A percentile compares a stretch with the other conserved stretches of the same genome.
phyloP scores from a whole-genome alignment of 2,329 filamentous ascomycete species.

The Thyridium curvatum region DNA sequence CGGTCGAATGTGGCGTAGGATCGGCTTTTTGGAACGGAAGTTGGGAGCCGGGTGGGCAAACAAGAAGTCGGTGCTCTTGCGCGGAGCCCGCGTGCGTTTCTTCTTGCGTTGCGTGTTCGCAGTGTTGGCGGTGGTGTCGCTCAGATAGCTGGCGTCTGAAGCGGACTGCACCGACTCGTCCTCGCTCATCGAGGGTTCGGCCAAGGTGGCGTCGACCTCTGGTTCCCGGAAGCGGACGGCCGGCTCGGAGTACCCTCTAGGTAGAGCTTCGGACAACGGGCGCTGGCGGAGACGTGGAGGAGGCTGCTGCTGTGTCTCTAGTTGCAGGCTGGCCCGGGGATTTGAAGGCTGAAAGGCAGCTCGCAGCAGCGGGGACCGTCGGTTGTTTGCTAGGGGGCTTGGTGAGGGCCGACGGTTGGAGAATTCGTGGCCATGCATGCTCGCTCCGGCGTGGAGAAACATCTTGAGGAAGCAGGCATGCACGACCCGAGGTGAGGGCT shows the following conservation, averaged over 20 bases:
- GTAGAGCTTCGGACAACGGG: constrained; percentile 6
- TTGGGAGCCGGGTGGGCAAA: constrained; percentile 63
- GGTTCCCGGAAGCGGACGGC: constrained; percentile 41
- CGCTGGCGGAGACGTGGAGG: constrained; percentile 6
- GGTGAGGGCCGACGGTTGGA: constrained; percentile 30
- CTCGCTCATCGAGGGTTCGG: constrained; percentile 32
- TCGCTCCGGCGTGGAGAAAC: constrained; percentile 54
- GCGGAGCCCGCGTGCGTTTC: constrained; percentile 33
- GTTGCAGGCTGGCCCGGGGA: constrained; percentile 14
- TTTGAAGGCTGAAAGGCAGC: constrained; percentile 29
- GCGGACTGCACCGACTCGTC: constrained; percentile 41
- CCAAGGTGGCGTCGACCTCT: constrained; percentile 16
- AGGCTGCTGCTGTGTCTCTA: constrained; percentile 1
- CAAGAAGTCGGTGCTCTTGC: constrained; percentile 57
- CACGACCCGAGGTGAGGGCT: neutral
- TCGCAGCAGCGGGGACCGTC: constrained; percentile 33
- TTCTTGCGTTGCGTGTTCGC: constrained; percentile 23
- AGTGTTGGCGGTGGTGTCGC: constrained; percentile 21
- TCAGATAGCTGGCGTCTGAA: constrained; percentile 39
- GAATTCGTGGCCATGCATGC: constrained; percentile 55
- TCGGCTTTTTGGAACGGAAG: constrained; percentile 53
- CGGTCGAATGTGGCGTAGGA: constrained; percentile 61
- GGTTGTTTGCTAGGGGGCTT: constrained; percentile 21
- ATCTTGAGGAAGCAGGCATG: constrained; percentile 26
- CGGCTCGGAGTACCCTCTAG: constrained; percentile 19